Evolutionary conservation across 176 grass and related monocot species (phyloP).

Genomic region (Zea luxurians): DNA sequence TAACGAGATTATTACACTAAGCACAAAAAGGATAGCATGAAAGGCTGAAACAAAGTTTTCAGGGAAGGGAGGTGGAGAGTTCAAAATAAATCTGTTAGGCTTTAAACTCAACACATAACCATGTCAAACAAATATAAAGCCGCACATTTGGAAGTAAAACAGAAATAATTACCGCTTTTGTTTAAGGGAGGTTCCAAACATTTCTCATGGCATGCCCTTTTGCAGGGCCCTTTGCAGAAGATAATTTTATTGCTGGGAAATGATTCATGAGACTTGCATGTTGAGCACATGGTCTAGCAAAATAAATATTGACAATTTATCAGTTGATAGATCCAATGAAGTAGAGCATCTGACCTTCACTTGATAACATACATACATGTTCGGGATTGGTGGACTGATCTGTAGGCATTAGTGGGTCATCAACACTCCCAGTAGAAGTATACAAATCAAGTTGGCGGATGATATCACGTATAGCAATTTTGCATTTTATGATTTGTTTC

Average conservation of each 20-base stretch:
- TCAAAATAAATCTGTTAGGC: neutral
- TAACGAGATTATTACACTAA: neutral
- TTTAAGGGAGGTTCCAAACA: constrained; percentile 64
- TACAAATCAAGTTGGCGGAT: constrained; percentile 67
- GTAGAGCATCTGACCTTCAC: constrained; percentile 24
- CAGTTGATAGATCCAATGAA: constrained; percentile 35
- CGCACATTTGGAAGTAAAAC: constrained; percentile 32
- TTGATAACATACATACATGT: constrained; percentile 56
- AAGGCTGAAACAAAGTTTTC: neutral
- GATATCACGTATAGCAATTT: constrained; percentile 88
- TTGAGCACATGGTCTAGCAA: constrained; percentile 59
- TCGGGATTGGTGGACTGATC: constrained; percentile 48
- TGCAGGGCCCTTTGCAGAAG: constrained; percentile 67
- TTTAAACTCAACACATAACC: neutral
- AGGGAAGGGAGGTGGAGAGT: neutral
- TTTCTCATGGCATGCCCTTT: constrained; percentile 71
- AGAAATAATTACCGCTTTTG: constrained; percentile 51
- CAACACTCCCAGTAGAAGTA: constrained; percentile 58
- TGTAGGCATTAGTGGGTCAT: constrained; percentile 45
- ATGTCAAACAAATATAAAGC: constrained; percentile 9
- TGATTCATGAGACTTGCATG: constrained; percentile 70
- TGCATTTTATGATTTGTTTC: constrained; percentile 90
- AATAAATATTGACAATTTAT: constrained; percentile 37
- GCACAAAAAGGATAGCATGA: neutral
- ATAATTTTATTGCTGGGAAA: constrained; percentile 62